A percentile compares a stretch with the other conserved stretches of the same genome.
Conservation (phyloP, 345 rosid genomes). For the Aquilaria yunnanensis region DNA sequence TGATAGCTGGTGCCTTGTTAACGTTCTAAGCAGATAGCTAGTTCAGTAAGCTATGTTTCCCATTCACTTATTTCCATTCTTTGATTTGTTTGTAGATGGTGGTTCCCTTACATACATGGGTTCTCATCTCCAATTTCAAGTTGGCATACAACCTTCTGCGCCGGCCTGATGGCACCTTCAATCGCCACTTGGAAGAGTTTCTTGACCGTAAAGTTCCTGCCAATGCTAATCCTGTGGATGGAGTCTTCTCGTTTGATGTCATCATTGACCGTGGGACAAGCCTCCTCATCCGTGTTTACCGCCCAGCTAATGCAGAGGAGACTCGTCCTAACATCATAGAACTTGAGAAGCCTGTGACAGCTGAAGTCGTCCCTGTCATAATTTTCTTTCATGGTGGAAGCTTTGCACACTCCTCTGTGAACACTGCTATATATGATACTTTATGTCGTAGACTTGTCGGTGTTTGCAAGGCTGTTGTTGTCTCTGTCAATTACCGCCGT, state of each 20-base stretch:
- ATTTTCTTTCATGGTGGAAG: slow-evolving; percentile 95
- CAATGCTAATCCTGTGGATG: slow-evolving; percentile 66
- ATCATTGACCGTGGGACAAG: slow-evolving; percentile 47
- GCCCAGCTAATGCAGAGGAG: slow-evolving; percentile 41
- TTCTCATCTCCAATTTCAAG: slow-evolving; percentile 82
- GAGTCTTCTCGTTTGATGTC: slow-evolving; percentile 78
- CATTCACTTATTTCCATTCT: slow-evolving; percentile 5
- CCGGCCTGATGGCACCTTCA: slow-evolving; percentile 85
- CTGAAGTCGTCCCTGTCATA: slow-evolving; percentile 65
- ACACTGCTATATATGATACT: slow-evolving; percentile 72
- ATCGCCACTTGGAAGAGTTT: slow-evolving; percentile 89
- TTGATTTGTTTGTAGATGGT: slow-evolving; percentile 47
- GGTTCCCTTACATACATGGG: slow-evolving; percentile 91
- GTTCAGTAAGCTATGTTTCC: not conserved
- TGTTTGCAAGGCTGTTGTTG: slow-evolving; percentile 61
- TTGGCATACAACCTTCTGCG: slow-evolving; percentile 78
- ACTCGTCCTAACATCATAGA: slow-evolving; percentile 38
- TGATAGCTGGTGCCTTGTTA: slow-evolving; percentile 2
- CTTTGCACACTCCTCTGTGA: slow-evolving; percentile 85
- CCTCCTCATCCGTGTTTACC: slow-evolving; percentile 62
- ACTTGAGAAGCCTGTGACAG: slow-evolving; percentile 64
- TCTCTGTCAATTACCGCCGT: slow-evolving; percentile 86
- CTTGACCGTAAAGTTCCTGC: slow-evolving; percentile 80
- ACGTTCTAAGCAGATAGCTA: slow-evolving; percentile 1
- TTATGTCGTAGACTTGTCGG: slow-evolving; percentile 78